Conservation (phyloP, 768 basidiomycete genomes). For the Tylopilus sp. region DNA sequence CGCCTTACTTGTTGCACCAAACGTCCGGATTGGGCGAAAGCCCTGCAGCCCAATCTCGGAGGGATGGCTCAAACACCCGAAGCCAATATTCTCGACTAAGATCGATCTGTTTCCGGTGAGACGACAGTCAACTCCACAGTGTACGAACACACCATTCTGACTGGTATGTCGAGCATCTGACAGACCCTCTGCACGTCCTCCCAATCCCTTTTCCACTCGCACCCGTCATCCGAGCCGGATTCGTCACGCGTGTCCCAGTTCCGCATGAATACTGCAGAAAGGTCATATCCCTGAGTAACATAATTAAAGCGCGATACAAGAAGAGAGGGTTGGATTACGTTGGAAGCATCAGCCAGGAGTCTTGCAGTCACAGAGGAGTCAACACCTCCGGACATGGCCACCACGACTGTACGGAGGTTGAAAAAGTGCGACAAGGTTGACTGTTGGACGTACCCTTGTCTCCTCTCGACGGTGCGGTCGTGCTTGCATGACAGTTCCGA, state of each 20-base stretch:
- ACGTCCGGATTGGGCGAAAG: constrained; percentile 92
- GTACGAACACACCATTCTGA: constrained; percentile 51
- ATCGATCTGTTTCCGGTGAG: constrained; percentile 56
- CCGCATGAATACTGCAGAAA: constrained; percentile 91
- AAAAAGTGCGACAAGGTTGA: not conserved
- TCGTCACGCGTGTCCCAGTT: constrained; percentile 94
- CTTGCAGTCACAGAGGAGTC: constrained; percentile 90
- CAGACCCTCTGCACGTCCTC: constrained; percentile 85
- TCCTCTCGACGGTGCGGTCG: constrained; percentile 21
- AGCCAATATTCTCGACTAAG: constrained; percentile 91
- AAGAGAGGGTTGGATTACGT: constrained; percentile 39
- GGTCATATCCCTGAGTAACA: constrained; percentile 61
- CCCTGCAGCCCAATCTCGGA: constrained; percentile 74
- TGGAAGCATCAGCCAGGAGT: constrained; percentile 51
- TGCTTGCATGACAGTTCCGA: constrained; percentile 17
- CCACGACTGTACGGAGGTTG: constrained; percentile 53
- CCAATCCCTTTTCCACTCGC: constrained; percentile 97
- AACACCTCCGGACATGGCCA: constrained; percentile 95
- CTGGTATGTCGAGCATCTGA: constrained; percentile 66
- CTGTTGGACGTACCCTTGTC: constrained; percentile 22
- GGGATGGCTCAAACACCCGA: constrained; percentile 83
- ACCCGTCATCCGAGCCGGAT: constrained; percentile 72
- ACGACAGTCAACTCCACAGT: not conserved
- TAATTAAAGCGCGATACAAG: not conserved
- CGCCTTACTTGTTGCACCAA: constrained; percentile 74